Evolutionary conservation across 495 filamentous ascomycete genomes (phyloP).

Genomic region (Hyaloscypha variabilis): DNA sequence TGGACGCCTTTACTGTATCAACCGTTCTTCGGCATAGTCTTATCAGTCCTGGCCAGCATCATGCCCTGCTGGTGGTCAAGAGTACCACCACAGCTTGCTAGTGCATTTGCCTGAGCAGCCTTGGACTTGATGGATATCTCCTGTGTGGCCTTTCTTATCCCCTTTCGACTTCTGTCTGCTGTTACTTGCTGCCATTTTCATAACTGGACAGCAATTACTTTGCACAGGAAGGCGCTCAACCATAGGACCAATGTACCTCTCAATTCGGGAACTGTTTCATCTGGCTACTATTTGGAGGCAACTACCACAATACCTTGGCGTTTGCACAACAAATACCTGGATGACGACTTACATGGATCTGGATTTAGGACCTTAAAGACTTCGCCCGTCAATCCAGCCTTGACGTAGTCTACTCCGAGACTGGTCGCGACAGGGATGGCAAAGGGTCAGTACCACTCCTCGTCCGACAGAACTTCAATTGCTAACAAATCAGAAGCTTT

Average conservation of each 20-base stretch:
- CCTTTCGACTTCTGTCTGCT: conserved; percentile 33
- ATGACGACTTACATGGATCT: conserved; percentile 62
- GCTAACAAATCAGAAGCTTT: conserved; percentile 63
- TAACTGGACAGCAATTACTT: conserved; percentile 27
- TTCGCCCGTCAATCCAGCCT: conserved; percentile 95
- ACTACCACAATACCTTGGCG: conserved; percentile 24
- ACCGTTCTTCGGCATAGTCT: conserved; percentile 28
- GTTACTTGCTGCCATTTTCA: conserved; percentile 30
- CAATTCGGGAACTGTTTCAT: conserved; percentile 23
- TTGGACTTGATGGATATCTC: conserved; percentile 35
- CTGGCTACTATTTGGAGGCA: conserved; percentile 26
- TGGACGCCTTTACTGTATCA: conserved; percentile 33
- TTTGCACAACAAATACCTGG: conserved; percentile 39
- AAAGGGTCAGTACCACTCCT: conserved; percentile 72
- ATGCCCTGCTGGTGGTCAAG: conserved; percentile 26
- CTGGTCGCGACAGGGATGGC: conserved; percentile 87
- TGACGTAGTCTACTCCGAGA: conserved; percentile 98
- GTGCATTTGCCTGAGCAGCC: conserved; percentile 36
- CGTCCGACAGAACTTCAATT: not conserved
- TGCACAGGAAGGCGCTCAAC: conserved; percentile 22
- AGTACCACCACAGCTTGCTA: conserved; percentile 29
- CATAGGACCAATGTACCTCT: conserved; percentile 28
- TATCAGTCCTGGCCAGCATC: conserved; percentile 40
- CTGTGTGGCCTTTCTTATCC: conserved; percentile 36
- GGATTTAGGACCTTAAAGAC: conserved; percentile 96